Evolutionary conservation across 2,329 filamentous ascomycete genomes (phyloP).

Genomic region (Emericellopsis atlantica): DNA sequence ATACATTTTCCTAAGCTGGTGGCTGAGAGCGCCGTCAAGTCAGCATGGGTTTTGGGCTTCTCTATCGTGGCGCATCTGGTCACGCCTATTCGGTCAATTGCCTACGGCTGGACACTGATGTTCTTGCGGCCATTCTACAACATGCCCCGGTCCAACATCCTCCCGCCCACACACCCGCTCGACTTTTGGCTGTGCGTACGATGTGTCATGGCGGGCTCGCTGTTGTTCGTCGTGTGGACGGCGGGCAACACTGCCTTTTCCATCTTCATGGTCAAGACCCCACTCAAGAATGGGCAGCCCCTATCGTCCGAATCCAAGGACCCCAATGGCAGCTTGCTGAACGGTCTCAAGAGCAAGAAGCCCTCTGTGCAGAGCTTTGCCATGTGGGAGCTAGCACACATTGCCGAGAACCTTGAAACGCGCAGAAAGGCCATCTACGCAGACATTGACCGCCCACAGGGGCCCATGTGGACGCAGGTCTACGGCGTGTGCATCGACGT

Average conservation of each 20-base stretch:
- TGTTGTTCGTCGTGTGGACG: constrained; percentile 66
- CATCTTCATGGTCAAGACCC: constrained; percentile 66
- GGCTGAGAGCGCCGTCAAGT: constrained; percentile 23
- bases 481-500: constrained; percentile 56
- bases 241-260: constrained; percentile 67
- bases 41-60: constrained; percentile 25
- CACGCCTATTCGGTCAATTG: constrained; percentile 41
- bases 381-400: constrained; percentile 80
- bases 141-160: constrained; percentile 58
- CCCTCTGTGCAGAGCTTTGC: constrained; percentile 63
- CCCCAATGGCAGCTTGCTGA: constrained; percentile 79
- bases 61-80: constrained; percentile 48
- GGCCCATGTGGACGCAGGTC: constrained; percentile 72
- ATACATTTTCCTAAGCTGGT: constrained; percentile 25
- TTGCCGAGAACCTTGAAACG: constrained; percentile 61
- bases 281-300: constrained; percentile 72
- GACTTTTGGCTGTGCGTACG: constrained; percentile 41
- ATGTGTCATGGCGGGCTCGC: constrained; percentile 46
- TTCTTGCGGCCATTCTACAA: constrained; percentile 64
- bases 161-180: constrained; percentile 44
- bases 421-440: constrained; percentile 72
- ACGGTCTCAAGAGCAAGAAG: constrained; percentile 74
- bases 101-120: constrained; percentile 58
- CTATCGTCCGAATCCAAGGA: constrained; percentile 79
- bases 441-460: constrained; percentile 74